Base-by-base conservation (phyloP, 352 stramenopile species). In the Globisporangium cystogenes region DNA sequence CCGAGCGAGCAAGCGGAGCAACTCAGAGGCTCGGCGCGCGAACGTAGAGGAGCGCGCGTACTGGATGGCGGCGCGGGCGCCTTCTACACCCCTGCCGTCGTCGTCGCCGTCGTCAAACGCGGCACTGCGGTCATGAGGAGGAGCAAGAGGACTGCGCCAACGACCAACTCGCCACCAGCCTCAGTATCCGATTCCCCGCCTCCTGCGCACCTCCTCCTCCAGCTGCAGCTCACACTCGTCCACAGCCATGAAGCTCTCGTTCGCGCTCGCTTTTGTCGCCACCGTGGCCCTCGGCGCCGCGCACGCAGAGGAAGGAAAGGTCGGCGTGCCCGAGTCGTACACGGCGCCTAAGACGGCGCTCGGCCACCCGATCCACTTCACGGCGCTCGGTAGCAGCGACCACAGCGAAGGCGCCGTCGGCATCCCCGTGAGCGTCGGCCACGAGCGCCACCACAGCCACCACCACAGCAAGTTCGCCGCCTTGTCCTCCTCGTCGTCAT, bases 181-280 rank as follows among this genome's bases (percentile, higher is more conserved):
- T 11, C 48, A 53, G 35, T 46, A 31, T 46, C 36, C 35, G 27
- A 46, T 44, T 53, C 37, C 33, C 54, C 46, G 37, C 29, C 46
- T 51, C 40, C 37, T 20, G 18, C 52, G 12, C 53, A 59, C 48
- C 45, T 26, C 35, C 53, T 52, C 48, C 45, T 20, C 35, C 45
- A 31, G 20, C 16, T 15, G 23, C 48, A 44, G 20, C 21, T 24
- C 48, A 29, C 49, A 37, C 14, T 4, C 23, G 29, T 24, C 40
- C 31, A 36, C 37, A 21, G 26, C 42, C 24, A 62, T 62, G 55
- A 55, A 62, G 50, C 48, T 62, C 48, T 55, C 49, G 24, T 53
- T 48, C 31, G 31, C 51, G 15, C 10, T 56, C 18, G 41, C 46
- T 26, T 23, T 57, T 24, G n/a, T 47, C 23, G 49, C 49, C n/a